Conservation (phyloP, 768 basidiomycete species). For the Dendrothele bispora region DNA sequence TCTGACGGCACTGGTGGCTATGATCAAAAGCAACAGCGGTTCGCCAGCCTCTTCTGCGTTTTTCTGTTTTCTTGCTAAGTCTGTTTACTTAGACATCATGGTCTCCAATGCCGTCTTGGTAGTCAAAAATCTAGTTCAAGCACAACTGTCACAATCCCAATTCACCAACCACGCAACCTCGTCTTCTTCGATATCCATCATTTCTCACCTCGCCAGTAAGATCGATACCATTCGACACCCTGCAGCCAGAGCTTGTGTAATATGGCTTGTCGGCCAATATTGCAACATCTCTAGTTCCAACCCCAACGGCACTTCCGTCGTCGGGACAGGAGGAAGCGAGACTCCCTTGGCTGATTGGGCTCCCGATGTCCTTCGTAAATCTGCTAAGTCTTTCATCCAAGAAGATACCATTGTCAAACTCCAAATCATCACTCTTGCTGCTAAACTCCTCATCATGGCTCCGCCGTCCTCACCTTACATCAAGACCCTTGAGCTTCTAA, state of each 20-base stretch:
- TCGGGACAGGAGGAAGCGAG: too few species aligned
- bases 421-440: conserved; percentile 81
- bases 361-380: conserved; percentile 85
- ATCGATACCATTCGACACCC: conserved; percentile 81
- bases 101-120: conserved; percentile 83
- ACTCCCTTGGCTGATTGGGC: conserved; percentile 80
- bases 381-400: conserved; percentile 65
- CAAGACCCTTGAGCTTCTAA: conserved; percentile 50
- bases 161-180: conserved; percentile 23
- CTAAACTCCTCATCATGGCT: conserved; percentile 76
- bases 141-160: conserved; percentile 43
- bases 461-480: too few species aligned
- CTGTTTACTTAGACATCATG: neutral
- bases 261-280: conserved; percentile 94
- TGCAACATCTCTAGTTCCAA: conserved; percentile 41
- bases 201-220: conserved; percentile 74
- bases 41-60: neutral
- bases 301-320: conserved; percentile 57
- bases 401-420: conserved; percentile 77
- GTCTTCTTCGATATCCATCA: conserved; percentile 57
- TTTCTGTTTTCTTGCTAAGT: neutral
- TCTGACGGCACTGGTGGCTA: conserved; percentile 69
- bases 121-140: conserved; percentile 81
- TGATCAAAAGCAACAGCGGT: conserved; percentile 82
- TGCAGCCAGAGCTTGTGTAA: conserved; percentile 81